Percentiles rank a stretch among this genome's conserved stretches.
These are phyloP conservation scores for Boletus barrowsii DNA, from an alignment of 768 basidiomycete species.

Conservation along the genomic window DNA sequence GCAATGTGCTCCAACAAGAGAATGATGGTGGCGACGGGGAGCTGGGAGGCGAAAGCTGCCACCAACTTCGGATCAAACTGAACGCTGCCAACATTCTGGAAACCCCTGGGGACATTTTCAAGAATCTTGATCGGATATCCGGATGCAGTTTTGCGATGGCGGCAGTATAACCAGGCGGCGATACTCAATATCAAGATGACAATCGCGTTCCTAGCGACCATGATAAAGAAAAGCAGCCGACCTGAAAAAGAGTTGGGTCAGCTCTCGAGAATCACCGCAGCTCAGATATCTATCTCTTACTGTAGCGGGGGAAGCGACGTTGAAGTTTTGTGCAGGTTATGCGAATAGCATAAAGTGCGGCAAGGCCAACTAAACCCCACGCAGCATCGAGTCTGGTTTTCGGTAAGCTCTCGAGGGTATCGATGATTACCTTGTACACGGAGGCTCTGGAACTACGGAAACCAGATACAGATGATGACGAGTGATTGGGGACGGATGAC, in stretches of 20 bases:
- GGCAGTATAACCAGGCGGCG: constrained; percentile 82
- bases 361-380: constrained; percentile 78
- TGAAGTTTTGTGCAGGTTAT: constrained; percentile 47
- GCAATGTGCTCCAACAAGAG: constrained; percentile 94
- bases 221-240: constrained; percentile 73
- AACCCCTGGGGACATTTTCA: constrained; percentile 79
- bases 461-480: neutral
- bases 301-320: constrained; percentile 58
- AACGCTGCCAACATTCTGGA: constrained; percentile 55
- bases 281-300: constrained; percentile 35
- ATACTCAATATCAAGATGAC: constrained; percentile 86
- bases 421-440: constrained; percentile 87
- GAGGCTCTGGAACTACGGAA: constrained; percentile 71
- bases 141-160: constrained; percentile 50
- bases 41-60: constrained; percentile 63
- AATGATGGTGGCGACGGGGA: constrained; percentile 86
- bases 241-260: constrained; percentile 35
- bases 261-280: neutral
- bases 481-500: constrained; percentile 25
- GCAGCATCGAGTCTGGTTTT: constrained; percentile 78
- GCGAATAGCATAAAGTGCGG: constrained; percentile 68
- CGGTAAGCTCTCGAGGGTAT: constrained; percentile 83
- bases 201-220: constrained; percentile 78
- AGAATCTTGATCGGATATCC: constrained; percentile 87
- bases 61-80: constrained; percentile 51